phyloP scores from a whole-genome alignment of 306 rosid genomes.

The Cicer chorassanicum region DNA sequence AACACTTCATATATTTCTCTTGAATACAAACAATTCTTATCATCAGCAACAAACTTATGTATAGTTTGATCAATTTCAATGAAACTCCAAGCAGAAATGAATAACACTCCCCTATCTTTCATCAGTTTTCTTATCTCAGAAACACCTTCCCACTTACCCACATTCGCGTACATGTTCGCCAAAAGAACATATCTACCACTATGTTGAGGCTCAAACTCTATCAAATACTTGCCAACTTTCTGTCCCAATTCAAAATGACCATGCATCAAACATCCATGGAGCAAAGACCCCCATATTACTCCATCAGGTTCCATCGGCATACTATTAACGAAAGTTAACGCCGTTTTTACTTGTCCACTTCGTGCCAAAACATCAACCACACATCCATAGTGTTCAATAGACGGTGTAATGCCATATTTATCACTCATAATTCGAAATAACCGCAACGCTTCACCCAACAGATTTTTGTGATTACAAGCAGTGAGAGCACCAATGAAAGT shows the following conservation, averaged over 20 bases:
- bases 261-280: constrained; percentile 63
- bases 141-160: constrained; percentile 59
- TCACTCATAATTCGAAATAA: constrained; percentile 52
- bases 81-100: constrained; percentile 60
- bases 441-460: constrained; percentile 43
- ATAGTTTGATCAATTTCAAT: constrained; percentile 53
- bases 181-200: constrained; percentile 62
- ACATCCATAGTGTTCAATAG: constrained; percentile 66
- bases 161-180: constrained; percentile 56
- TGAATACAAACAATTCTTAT: constrained; percentile 45
- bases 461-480: constrained; percentile 59
- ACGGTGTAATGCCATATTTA: constrained; percentile 52
- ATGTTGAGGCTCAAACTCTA: constrained; percentile 57
- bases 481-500: constrained; percentile 62
- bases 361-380: constrained; percentile 66
- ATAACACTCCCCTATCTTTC: constrained; percentile 47
- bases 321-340: constrained; percentile 45
- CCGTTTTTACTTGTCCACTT: constrained; percentile 50
- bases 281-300: constrained; percentile 51
- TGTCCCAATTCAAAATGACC: constrained; percentile 58
- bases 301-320: constrained; percentile 57
- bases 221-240: constrained; percentile 54
- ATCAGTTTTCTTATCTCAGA: constrained; percentile 55
- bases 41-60: constrained; percentile 55
- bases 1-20: constrained; percentile 42